Evolutionary conservation across 495 filamentous ascomycete species (phyloP).

Genomic region (Talaromyces liani): DNA sequence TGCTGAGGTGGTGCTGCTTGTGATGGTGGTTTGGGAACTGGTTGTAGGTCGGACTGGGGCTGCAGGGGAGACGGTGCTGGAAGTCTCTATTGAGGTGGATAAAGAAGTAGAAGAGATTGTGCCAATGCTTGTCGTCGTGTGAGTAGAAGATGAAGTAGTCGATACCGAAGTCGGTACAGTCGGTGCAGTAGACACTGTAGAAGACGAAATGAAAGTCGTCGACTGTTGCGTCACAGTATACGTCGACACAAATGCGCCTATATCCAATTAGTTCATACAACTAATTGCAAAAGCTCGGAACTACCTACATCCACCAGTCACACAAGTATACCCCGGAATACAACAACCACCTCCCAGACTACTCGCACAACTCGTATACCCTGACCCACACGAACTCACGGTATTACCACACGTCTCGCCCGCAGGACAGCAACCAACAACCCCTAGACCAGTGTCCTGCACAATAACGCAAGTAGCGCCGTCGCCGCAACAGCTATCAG

Average conservation of each 20-base stretch:
- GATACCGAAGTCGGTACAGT: conserved; percentile 13
- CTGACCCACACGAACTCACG: conserved; percentile 54
- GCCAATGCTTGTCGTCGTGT: conserved; percentile 18
- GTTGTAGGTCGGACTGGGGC: conserved; percentile 49
- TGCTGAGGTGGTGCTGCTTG: conserved; percentile 26
- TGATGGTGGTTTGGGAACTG: conserved; percentile 18
- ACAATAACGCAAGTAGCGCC: conserved; percentile 65
- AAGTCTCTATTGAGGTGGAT: conserved; percentile 21
- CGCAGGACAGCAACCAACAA: conserved; percentile 78
- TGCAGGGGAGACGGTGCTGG: conserved; percentile 19
- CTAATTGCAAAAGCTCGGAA: neutral
- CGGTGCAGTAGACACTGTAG: conserved; percentile 29
- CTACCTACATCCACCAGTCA: conserved; percentile 70
- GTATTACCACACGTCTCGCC: conserved; percentile 61
- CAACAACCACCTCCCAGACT: conserved; percentile 81
- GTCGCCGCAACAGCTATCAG: conserved; percentile 68
- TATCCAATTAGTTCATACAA: conserved; percentile 4
- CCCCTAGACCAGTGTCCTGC: conserved; percentile 61
- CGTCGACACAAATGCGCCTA: conserved; percentile 38
- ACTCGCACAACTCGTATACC: conserved; percentile 60
- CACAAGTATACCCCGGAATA: conserved; percentile 70
- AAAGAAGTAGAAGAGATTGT: conserved; percentile 11
- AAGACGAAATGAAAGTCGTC: conserved; percentile 32
- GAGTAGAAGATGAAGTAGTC: conserved; percentile 17
- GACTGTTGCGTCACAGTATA: conserved; percentile 40